Percentiles rank a stretch among this genome's conserved stretches.
phyloP scores from a whole-genome alignment of 139 green algal genomes.

The Pycnococcus provasolii region DNA sequence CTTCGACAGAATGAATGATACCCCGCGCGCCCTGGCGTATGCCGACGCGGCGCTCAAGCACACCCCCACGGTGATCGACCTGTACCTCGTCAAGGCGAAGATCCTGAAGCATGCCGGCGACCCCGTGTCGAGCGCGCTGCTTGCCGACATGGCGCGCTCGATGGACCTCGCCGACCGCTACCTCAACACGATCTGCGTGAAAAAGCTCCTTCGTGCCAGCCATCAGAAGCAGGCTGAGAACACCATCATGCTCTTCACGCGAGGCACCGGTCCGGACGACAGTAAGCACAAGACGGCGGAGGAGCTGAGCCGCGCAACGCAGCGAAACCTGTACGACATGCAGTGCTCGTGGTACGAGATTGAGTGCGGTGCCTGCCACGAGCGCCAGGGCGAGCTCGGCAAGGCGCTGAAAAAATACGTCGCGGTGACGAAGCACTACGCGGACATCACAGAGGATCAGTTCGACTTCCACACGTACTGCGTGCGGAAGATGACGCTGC shows the following conservation, averaged over 20 bases:
- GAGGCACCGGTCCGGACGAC: constrained; percentile 62
- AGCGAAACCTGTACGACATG: constrained; percentile 88
- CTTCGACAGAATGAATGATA: constrained; percentile 1
- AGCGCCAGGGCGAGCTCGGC: constrained; percentile 15
- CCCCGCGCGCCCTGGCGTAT: background rate
- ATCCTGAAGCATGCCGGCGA: constrained; percentile 71
- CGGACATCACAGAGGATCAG: constrained; percentile 78
- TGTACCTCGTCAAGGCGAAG: constrained; percentile 48
- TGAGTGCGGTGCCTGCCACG: constrained; percentile 49
- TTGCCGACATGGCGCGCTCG: constrained; percentile 52
- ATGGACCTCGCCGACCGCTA: constrained; percentile 86
- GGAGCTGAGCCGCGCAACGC: background rate
- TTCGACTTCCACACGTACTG: constrained; percentile 99
- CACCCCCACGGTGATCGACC: constrained; percentile 61
- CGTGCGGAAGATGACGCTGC: constrained; percentile 89
- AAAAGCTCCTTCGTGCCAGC: constrained; percentile 20
- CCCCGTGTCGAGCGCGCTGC: constrained; percentile 38
- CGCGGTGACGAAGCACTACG: constrained; percentile 64
- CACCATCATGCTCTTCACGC: constrained; percentile 74
- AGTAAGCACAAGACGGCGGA: too few species aligned
- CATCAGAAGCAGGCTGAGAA: constrained; percentile 56
- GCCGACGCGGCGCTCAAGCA: constrained; percentile 50
- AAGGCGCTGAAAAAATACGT: constrained; percentile 79
- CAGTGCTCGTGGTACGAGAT: constrained; percentile 97
- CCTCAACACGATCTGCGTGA: constrained; percentile 56